These are phyloP conservation scores for Yamadazyma atmosphaerica DNA, from an alignment of 1,139 yeast species.

Conservation along the genomic window DNA sequence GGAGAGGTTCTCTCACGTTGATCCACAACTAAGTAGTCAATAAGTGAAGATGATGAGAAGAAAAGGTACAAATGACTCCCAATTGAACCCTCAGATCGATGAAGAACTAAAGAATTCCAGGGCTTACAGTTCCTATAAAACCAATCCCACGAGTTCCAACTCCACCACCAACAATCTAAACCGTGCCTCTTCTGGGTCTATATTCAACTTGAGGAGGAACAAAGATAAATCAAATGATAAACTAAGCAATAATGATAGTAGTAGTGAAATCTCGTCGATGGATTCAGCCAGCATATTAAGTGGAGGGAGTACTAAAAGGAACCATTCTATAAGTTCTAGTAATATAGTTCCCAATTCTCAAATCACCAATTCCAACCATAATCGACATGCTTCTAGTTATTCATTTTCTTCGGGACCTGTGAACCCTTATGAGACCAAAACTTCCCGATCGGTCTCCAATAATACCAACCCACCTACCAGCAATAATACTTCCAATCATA, in stretches of 20 bases:
- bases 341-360: slow-evolving; percentile 33
- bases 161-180: slow-evolving; percentile 12
- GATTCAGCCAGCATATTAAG: slow-evolving; percentile 36
- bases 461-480: background rate
- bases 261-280: slow-evolving; percentile 35
- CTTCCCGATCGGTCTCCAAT: slow-evolving; percentile 10
- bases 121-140: slow-evolving; percentile 25
- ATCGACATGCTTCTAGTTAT: slow-evolving; percentile 43
- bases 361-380: slow-evolving; percentile 33
- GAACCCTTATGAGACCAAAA: slow-evolving; percentile 34
- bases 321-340: slow-evolving; percentile 28
- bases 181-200: slow-evolving; percentile 39
- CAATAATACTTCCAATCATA: background rate
- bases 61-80: slow-evolving; percentile 23
- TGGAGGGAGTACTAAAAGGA: slow-evolving; percentile 34
- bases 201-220: slow-evolving; percentile 38
- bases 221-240: slow-evolving; percentile 17
- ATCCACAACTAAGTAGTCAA: too few relatives aligned
- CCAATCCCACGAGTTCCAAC: slow-evolving; percentile 6
- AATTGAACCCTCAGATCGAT: slow-evolving; percentile 24
- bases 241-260: slow-evolving; percentile 20
- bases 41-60: too few relatives aligned
- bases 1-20: too few relatives aligned
- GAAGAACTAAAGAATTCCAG: slow-evolving; percentile 36
- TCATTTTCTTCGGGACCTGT: slow-evolving; percentile 27